These are phyloP conservation scores for Lenwebbia sp. DNA, from an alignment of 345 rosid species.

Conservation along the genomic window DNA sequence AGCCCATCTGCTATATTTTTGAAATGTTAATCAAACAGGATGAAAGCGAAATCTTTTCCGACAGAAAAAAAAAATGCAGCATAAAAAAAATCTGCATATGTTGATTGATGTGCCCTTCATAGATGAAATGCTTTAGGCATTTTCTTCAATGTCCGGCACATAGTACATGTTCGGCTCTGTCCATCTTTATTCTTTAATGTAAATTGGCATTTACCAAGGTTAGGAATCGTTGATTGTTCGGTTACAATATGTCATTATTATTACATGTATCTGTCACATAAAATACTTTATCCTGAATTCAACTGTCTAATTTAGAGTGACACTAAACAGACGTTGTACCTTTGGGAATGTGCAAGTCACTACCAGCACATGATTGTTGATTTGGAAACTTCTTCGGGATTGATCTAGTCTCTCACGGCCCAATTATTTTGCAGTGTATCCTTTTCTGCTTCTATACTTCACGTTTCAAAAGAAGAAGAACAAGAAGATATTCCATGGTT, in stretches of 20 bases:
- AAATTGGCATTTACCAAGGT: background rate
- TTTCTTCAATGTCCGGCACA: background rate
- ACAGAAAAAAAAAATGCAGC: background rate
- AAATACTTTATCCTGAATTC: background rate
- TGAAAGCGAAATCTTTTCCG: background rate
- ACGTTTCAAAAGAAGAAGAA: background rate
- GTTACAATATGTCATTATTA: rapidly evolving
- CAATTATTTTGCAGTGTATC: background rate
- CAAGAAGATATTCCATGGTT: background rate
- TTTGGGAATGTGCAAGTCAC: background rate
- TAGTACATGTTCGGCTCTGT: background rate
- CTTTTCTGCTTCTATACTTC: background rate
- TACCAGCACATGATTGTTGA: background rate
- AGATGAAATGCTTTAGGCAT: background rate
- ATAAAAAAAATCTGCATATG: background rate
- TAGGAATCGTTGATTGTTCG: rapidly evolving
- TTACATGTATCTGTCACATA: background rate
- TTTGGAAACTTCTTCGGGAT: background rate
- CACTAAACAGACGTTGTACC: rapidly evolving
- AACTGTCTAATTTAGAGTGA: background rate
- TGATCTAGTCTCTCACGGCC: background rate
- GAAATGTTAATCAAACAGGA: too few species aligned
- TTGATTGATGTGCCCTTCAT: background rate
- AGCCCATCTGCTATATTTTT: background rate
- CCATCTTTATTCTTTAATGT: background rate